Base-by-base conservation (phyloP, 352 stramenopile genomes). In the Phytopythium vexans region DNA sequence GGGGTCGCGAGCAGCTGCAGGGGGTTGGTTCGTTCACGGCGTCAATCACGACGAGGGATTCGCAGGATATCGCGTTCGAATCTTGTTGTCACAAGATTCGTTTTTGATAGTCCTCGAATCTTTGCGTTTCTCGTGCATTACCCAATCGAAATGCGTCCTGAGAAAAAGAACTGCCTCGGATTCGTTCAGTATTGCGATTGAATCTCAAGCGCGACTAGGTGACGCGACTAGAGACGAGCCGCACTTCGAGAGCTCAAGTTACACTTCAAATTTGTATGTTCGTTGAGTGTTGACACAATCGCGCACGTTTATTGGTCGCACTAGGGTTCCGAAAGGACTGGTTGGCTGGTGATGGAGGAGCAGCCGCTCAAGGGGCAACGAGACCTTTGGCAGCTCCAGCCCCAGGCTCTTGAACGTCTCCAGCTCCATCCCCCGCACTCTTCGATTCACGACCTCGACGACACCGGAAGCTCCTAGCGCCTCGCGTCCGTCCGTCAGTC, bases 251-350 rank as follows among this genome's bases (percentile, higher is more conserved):
- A 27, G 21, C 21, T 27, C 21, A 27, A 27, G 21, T 27, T 27
- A 27, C 21, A 27, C 21, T 27, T 27, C 21, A 27, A 27, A 27
- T 27, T 27, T 27, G 21, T 27, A 27, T 27, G 21, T 27, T 27
- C 21, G 21, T 27, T 27, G 21, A 27, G 21, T 27, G 21, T 27
- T 27, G 21, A 27, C 40, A 44, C 31, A 33, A 46, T 46, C 16
- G 8, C 8, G 9, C 42, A 31, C 16, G 33, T 36, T 12, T 34
- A 51, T 51, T 51, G 45, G 45, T 33, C 40, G 35, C 38, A 40
- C 8, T 4, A 3, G 33, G 45, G 33, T 51, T 51, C 45, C 45
- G 45, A 51, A 51, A 51, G 45, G 32, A 51, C 15, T 51, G 45
- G 45, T n/a, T 49, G 43, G 21, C 2, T 27, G 21, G 21, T 27